Conservation (phyloP, 2,329 filamentous ascomycete species). For the Blastomyces gilchristii region DNA sequence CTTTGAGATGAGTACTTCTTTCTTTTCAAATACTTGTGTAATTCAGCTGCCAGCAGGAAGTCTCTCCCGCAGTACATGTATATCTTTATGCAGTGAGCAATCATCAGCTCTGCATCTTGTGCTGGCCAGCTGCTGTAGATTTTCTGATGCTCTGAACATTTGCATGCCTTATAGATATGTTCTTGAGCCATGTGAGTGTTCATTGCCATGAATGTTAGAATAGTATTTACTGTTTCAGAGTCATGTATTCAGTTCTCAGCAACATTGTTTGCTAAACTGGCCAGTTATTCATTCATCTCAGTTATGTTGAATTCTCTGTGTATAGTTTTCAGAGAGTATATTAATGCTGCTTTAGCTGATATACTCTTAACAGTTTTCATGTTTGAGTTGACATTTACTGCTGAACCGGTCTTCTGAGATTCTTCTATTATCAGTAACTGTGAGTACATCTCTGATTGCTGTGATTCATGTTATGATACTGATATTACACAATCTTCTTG, state of each 20-base stretch:
- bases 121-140: constrained; percentile 1
- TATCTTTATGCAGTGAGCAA: constrained; percentile 1
- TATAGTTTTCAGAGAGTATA: not conserved
- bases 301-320: not conserved
- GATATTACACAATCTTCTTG: too few relatives aligned
- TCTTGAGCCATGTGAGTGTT: not conserved
- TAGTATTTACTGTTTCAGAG: not conserved
- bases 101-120: not conserved
- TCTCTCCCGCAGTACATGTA: not conserved
- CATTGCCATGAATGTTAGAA: not conserved
- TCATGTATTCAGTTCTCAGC: not conserved
- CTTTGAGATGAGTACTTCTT: not conserved
- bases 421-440: too few relatives aligned
- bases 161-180: not conserved
- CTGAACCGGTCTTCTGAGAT: too few relatives aligned
- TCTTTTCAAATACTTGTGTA: not conserved
- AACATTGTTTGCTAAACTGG: not conserved
- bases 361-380: too few relatives aligned
- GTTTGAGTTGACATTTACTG: too few relatives aligned
- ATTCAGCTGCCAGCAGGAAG: not conserved
- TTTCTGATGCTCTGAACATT: constrained; percentile 4
- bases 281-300: not conserved
- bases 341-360: not conserved
- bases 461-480: too few relatives aligned
- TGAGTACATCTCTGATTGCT: too few relatives aligned